Evolutionary conservation across 805 yeast genomes (phyloP).

Genomic region (Candida gorgasii): DNA sequence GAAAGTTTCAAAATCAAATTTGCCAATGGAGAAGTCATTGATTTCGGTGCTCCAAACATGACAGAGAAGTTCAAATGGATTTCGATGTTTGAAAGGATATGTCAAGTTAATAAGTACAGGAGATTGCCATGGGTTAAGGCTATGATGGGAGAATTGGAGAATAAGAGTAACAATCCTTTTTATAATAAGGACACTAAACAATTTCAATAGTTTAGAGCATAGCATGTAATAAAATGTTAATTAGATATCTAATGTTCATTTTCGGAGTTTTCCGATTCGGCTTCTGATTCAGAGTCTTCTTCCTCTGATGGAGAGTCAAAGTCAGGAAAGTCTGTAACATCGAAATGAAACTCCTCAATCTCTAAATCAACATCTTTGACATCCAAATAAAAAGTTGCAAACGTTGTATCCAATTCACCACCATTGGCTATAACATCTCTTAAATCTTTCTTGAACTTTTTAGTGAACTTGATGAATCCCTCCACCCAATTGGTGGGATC

Average conservation of each 20-base stretch:
- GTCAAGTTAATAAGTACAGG: slow-evolving; percentile 55
- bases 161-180: slow-evolving; percentile 11
- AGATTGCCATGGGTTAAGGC: slow-evolving; percentile 62
- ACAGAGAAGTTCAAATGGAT: slow-evolving; percentile 70
- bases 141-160: slow-evolving; percentile 30
- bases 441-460: background rate
- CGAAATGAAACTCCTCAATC: too few relatives aligned
- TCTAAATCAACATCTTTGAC: too few relatives aligned
- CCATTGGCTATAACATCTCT: background rate
- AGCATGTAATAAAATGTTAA: background rate
- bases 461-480: background rate
- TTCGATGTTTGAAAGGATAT: slow-evolving; percentile 52
- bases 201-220: slow-evolving; percentile 4
- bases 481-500: background rate
- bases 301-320: too few relatives aligned
- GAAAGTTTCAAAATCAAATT: slow-evolving; percentile 77
- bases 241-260: too few relatives aligned
- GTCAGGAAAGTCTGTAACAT: too few relatives aligned
- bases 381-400: too few relatives aligned
- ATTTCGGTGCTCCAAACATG: slow-evolving; percentile 78
- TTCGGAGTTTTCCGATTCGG: too few relatives aligned
- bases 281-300: too few relatives aligned
- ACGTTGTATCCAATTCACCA: slow-evolving; percentile 1
- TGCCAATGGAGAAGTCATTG: slow-evolving; percentile 77
- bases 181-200: slow-evolving; percentile 10